Percentiles rank a stretch among this genome's conserved stretches.
Conservation (phyloP, 1,284 basidiomycete genomes). For the Sanghuangporus weigelae region DNA sequence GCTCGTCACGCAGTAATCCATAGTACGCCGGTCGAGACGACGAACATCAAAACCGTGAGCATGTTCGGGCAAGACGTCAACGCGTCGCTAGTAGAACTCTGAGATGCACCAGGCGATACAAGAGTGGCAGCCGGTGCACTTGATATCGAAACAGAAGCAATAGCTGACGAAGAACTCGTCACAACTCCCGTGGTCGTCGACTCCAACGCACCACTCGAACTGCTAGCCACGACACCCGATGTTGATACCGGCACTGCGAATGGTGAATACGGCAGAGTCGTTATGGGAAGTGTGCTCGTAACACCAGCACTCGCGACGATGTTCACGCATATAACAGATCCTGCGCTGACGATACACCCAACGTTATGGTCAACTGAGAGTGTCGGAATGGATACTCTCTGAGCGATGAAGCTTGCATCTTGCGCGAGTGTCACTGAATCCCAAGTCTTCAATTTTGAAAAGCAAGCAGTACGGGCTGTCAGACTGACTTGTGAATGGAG, state of each 20-base stretch:
- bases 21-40: too few species aligned
- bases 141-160: too few species aligned
- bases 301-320: neutral
- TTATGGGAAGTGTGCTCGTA: neutral
- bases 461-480: neutral
- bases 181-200: neutral
- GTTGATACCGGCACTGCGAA: neutral
- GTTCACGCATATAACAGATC: constrained; percentile 4
- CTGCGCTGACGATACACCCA: neutral
- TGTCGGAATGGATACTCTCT: constrained; percentile 11
- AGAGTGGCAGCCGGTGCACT: too few species aligned
- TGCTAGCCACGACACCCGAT: neutral
- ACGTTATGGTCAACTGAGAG: neutral
- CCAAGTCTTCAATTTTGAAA: neutral
- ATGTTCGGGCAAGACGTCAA: too few species aligned
- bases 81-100: too few species aligned
- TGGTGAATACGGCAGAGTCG: constrained; percentile 6
- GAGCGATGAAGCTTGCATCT: neutral
- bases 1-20: too few species aligned
- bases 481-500: constrained; percentile 12
- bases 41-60: too few species aligned
- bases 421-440: constrained; percentile 10
- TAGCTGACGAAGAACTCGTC: too few species aligned
- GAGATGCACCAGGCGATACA: too few species aligned
- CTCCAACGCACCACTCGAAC: neutral